Base-by-base conservation (phyloP, 257 asterid genomes). In the Solanum etuberosum region DNA sequence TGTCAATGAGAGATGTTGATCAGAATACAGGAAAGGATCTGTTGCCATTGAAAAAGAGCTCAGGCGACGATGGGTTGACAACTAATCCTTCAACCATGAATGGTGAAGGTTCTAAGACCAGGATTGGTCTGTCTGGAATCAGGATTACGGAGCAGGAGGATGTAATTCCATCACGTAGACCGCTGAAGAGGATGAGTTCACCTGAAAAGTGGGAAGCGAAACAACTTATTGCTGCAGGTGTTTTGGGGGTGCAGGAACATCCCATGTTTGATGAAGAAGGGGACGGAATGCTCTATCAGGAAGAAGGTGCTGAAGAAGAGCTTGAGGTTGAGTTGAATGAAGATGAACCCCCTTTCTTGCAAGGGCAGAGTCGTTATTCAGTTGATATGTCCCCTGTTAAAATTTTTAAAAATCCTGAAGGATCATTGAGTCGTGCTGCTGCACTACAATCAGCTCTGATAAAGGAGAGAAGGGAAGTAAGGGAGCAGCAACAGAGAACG, bases 121-220 rank as follows among this genome's bases (percentile, higher is more conserved):
- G 95, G 92, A 93, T 93, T 80, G 98, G 99, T 84, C 92, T 95
- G 51, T 96, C 98, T 0, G 98, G 99, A 57, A 95, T 96, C 87
- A 90, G 87, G 85, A 92, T 96, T 48, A 88, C 89, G 0, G 98
- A 94, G 84, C 98, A 92, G 51, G 91, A 88, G 83, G 97, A 89
- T 89, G 89, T 86, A 65, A 93, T 89, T 87, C 98, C 97, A 12
- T 95, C 99, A 2, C 89, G 99, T 35, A 92, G 99, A 78, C 98
- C 98, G 0, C 88, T 96, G 87, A 96, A 95, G 92, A 91, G 92
- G 91, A 95, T 95, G 99, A 96, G 99, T 88, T 96, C 99, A 23
- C 99, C 99, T 8, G 98, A 96, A 93, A 91, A 87, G 80, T 96
- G 99, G 99, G 99, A 96, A 91, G 98, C 98, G 9, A 93, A 96